Evolutionary conservation across 2,329 filamentous ascomycete genomes (phyloP).

Genomic region (Fusarium agapanthi): DNA sequence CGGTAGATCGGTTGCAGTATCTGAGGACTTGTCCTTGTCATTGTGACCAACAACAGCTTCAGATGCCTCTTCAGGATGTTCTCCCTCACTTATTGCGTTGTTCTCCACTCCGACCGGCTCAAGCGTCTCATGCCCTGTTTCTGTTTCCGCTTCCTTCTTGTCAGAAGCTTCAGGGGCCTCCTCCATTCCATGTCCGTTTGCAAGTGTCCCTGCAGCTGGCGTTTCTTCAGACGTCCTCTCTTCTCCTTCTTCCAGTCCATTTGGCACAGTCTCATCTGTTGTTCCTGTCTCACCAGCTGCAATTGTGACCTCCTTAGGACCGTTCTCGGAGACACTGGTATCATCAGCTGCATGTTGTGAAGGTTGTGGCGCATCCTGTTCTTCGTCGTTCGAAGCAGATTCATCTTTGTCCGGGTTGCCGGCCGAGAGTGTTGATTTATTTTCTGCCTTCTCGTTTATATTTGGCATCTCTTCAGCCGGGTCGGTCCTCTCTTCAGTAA

Average conservation of each 20-base stretch:
- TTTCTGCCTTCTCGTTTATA: neutral
- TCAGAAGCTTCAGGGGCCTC: neutral
- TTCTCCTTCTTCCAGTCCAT: constrained; percentile 4
- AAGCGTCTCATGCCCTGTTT: neutral
- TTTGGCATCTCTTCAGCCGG: neutral
- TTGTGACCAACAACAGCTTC: neutral
- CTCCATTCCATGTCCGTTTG: neutral
- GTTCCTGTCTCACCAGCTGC: constrained; percentile 2
- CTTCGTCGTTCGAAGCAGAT: neutral
- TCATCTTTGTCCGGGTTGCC: neutral
- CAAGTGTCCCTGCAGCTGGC: neutral
- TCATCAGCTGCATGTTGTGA: neutral
- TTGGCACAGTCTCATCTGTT: neutral
- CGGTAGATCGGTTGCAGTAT: neutral
- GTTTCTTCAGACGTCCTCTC: constrained; percentile 6
- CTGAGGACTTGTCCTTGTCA: neutral
- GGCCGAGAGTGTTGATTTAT: neutral
- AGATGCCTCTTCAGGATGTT: constrained; percentile 8
- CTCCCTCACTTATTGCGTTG: neutral
- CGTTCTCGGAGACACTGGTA: neutral
- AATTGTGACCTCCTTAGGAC: neutral
- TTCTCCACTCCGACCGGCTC: neutral
- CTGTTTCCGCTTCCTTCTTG: constrained; percentile 6
- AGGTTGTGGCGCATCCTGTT: neutral
- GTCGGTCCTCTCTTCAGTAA: neutral